A percentile compares a stretch with the other conserved stretches of the same genome.
phyloP scores from a whole-genome alignment of 192 early-diverging fungal species.

The Entomortierella beljakovae region DNA sequence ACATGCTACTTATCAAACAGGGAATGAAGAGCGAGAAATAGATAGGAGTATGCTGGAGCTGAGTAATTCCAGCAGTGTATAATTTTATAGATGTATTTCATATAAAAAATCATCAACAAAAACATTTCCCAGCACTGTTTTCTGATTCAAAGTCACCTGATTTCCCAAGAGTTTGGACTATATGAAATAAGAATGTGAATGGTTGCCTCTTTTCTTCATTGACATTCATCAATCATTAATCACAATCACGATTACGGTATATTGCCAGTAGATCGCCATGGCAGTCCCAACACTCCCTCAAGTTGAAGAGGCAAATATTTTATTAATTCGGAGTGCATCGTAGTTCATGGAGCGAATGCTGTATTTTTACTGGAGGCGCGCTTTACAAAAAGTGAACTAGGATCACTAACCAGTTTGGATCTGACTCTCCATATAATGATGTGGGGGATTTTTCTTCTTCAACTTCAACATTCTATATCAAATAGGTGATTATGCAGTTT shows the following conservation, averaged over 20 bases:
- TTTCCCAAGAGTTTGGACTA: too few species aligned
- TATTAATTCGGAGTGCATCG: background rate
- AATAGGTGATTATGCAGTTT: conserved; percentile 61
- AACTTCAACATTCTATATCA: background rate
- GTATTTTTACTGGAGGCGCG: background rate
- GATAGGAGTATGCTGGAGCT: background rate
- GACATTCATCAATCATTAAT: conserved; percentile 11
- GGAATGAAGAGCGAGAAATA: too few species aligned
- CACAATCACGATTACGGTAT: background rate
- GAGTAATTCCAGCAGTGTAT: conserved; percentile 1
- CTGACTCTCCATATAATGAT: too few species aligned
- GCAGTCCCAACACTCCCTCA: conserved; percentile 40
- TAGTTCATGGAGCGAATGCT: background rate
- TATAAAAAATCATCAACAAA: background rate
- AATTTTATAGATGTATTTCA: conserved; percentile 4
- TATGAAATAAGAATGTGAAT: too few species aligned
- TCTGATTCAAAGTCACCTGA: background rate
- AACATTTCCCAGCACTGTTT: background rate
- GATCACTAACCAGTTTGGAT: too few species aligned
- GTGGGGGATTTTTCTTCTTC: background rate
- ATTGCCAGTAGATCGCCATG: conserved; percentile 9
- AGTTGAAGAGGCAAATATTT: conserved; percentile 46
- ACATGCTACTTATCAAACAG: background rate
- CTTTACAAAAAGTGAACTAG: too few species aligned
- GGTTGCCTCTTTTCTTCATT: background rate